Evolutionary conservation across 495 filamentous ascomycete genomes (phyloP), one percentile per base, ranked within the genome.

Genomic region (Neurospora africana): DNA sequence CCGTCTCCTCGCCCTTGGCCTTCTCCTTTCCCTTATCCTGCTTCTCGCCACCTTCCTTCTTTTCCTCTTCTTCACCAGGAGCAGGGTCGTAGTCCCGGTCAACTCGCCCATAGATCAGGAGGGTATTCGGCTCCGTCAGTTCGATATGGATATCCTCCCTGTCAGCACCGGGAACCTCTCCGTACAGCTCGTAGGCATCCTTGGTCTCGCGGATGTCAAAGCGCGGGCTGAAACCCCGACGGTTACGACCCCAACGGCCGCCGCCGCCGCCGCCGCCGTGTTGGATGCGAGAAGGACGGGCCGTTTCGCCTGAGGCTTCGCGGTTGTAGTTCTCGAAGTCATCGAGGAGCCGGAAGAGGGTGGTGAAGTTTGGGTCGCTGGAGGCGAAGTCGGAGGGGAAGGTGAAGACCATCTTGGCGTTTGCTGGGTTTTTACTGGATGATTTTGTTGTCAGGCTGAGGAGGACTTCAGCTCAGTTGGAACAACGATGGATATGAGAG

Each of bases 121-220:
- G 80, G 0, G 89, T 92, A 37, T 89, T 84, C 13, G 84, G 80
- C 76, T 94, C 92, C 53, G 87, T 86, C 83, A 94, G 94, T 78
- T 94, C 92, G 76, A 96, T 91, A 41, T 87, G 83, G 76, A 95
- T 81, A 76, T 93, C 84, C 72, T 88, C 87, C 77, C 92, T 90
- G 44, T 90, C 86, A 58, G 92, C 84, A 40, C 93, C 93, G 0
- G 93, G 92, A 1, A 95, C 83, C 77, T 96, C 93, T 75, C 92
- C 92, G 75, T 94, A 88, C 13, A 96, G 88, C 75, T 92, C 85
- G 78, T 94, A 96, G 71, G 78, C 80, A 2, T 88, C 78, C 7
- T 82, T 79, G 10, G 82, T 75, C 80, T 94, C 92, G 71, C 87
- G 86, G 61, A 94, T 87, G 78, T 95, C 93, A 80, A 95, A 95